Base-by-base conservation (phyloP, 2,329 filamentous ascomycete genomes). In the Alternaria sp. region DNA sequence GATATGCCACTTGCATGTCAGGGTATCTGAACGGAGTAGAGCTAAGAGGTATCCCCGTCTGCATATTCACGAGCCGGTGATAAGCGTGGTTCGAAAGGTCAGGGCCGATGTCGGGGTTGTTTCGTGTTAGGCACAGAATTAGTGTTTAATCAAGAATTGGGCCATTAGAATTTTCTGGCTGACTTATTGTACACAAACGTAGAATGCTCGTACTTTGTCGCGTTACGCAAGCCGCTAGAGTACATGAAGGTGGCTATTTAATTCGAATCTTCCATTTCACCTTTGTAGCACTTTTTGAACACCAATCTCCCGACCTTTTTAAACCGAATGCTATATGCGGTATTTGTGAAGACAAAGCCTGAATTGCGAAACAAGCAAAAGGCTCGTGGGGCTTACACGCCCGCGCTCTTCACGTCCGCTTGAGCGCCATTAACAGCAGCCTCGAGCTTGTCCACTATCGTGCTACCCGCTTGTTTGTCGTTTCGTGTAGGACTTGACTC, bases 401-500 rank as follows among this genome's bases (percentile, higher is more conserved):
- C 63, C 9, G 56, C 65, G n/a, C 68, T 64, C 52, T 68, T 51
- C 6, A 68, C 66, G 24, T 66, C 62, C 0, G 65, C 65, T 34
- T 69, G 60, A 24, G 56, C 52, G 4, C 72, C 72, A 31, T 72
- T 72, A 0, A 76, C 71, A 9, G 61, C 67, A 5, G 68, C 70
- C 54, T 76, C 73, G 29, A 76, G 48, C 40, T 59, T 69, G 14
- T 69, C 62, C 8, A 77, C 72, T 9, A 74, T 45, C 3, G 60
- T 66, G 28, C 66, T 66, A 28, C 60, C 62, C 33, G 46, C 56
- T 40, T 58, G 54, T 36, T 45, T 57, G 26, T 61, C 54, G 17
- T 56, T 57, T 5, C 44, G 42, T 28, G 52, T 59, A 0, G 73
- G 73, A 42, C 72, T 74, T 31, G 62, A 56, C 29, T 68, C 65